Evolutionary conservation across 495 filamentous ascomycete genomes (phyloP).

Genomic region (Podospora australis): DNA sequence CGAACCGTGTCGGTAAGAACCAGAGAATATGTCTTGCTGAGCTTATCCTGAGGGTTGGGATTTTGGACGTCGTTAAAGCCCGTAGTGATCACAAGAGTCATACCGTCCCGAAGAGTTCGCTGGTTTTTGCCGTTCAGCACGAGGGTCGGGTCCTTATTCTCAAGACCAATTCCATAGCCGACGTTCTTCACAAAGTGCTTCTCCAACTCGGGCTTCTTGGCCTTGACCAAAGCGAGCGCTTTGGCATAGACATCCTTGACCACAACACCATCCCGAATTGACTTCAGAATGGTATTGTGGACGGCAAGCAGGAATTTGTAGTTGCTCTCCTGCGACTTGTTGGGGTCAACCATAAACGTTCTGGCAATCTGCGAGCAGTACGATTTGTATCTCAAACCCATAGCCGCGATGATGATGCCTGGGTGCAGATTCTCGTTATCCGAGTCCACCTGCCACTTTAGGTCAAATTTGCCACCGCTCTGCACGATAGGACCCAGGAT

Average conservation of each 20-base stretch:
- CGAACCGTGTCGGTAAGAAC: constrained; percentile 90
- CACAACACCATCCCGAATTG: constrained; percentile 77
- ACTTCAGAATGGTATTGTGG: constrained; percentile 80
- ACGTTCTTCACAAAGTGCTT: constrained; percentile 87
- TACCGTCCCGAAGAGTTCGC: constrained; percentile 81
- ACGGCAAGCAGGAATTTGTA: constrained; percentile 88
- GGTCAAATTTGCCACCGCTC: constrained; percentile 90
- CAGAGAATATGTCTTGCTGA: constrained; percentile 79
- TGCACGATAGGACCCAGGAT: constrained; percentile 84
- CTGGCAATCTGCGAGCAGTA: constrained; percentile 86
- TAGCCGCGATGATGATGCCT: constrained; percentile 83
- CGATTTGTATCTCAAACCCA: constrained; percentile 89
- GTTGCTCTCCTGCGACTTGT: constrained; percentile 85
- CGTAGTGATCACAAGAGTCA: constrained; percentile 86
- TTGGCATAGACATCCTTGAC: constrained; percentile 91
- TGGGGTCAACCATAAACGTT: constrained; percentile 94
- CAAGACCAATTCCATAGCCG: constrained; percentile 86
- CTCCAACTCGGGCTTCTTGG: constrained; percentile 90
- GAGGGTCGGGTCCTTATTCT: constrained; percentile 75
- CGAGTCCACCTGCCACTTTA: constrained; percentile 66
- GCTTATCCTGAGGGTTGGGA: constrained; percentile 72
- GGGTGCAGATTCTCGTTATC: constrained; percentile 83
- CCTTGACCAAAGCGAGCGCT: constrained; percentile 65
- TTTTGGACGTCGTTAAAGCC: constrained; percentile 87
- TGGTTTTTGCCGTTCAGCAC: constrained; percentile 78